Base-by-base conservation (phyloP, 2,329 filamentous ascomycete species). In the Amauroascus verrucosus region DNA sequence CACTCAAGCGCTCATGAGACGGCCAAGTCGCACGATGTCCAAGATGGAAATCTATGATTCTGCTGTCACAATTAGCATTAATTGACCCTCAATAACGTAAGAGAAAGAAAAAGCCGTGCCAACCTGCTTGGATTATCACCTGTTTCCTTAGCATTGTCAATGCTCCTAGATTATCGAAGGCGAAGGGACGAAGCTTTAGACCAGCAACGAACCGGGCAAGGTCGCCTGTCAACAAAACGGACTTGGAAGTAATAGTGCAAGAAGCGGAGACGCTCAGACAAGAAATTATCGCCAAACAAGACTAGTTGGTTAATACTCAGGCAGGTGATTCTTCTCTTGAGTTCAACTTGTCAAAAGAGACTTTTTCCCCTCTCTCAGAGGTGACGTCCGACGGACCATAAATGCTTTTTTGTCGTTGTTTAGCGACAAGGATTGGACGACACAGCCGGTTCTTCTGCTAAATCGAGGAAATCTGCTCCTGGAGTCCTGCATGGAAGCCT, bases 21-120 rank as follows among this genome's bases (percentile, higher is more conserved):
- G n/a, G 33, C 14, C 14, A 16, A 52, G 50, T 52, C 50, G 50
- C 50, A 52, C 50, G 26, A 52, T 52, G 8, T 38, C 48, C 43
- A 51, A 14, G 16, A 32, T 16, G 22, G 26, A 26, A 24, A 24
- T 22, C 30, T 44, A 32, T 24, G 38, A 14, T 51, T 51, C 48
- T 51, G 8, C n/a, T 22, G 40, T 43, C 37, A 18, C 24, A 44
- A 33, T 51, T n/a, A 51, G 48, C 48, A 51, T 51, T 28, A 51
- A 43, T n/a, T 26, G 28, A 3, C 6, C 37, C 14, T 18, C 11
- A 13, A 44, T 32, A 44, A 33, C 18, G 37, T 51, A 43, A 51
- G 26, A 44, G 48, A 13, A 32, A 8, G 5, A n/a, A 40, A 8
- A n/a, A 33, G 18, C 44, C 5, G n/a, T 32, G 14, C 20, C 11